phyloP scores from a whole-genome alignment of 805 yeast genomes.

The Deakozyma indianensis region DNA sequence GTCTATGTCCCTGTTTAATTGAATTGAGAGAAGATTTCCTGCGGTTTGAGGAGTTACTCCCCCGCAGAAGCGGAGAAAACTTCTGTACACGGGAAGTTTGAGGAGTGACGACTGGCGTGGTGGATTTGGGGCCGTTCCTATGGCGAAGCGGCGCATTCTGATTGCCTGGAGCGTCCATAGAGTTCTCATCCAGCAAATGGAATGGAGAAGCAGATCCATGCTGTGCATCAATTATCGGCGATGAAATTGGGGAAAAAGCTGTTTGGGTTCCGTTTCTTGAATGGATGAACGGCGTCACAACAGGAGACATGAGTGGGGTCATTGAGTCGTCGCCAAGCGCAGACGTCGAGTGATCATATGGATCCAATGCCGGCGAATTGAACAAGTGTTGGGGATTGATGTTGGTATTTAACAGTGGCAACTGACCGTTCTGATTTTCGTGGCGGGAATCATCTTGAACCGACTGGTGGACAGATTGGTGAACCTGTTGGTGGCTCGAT shows the following conservation, averaged over 20 bases:
- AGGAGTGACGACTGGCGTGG: background rate
- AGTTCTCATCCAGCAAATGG: background rate
- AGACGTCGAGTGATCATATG: background rate
- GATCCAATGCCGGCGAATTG: background rate
- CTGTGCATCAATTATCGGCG: conserved; percentile 1
- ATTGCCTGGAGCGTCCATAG: background rate
- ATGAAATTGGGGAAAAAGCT: background rate
- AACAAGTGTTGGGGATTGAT: background rate
- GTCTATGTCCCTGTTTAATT: background rate
- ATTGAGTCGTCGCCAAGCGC: background rate
- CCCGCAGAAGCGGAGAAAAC: background rate
- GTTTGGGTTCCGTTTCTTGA: background rate
- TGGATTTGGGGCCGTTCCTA: background rate
- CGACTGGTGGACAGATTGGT: background rate
- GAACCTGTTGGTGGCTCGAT: background rate
- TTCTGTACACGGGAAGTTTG: background rate
- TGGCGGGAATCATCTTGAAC: background rate
- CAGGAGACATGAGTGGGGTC: conserved; percentile 1
- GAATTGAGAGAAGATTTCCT: background rate
- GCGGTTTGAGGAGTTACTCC: background rate
- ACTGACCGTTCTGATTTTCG: background rate
- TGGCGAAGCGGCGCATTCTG: background rate
- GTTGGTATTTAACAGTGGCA: background rate
- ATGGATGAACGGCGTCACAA: background rate
- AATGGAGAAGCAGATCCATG: background rate